phyloP scores from a whole-genome alignment of 208 protist species.

The Trichomonas tenax region DNA sequence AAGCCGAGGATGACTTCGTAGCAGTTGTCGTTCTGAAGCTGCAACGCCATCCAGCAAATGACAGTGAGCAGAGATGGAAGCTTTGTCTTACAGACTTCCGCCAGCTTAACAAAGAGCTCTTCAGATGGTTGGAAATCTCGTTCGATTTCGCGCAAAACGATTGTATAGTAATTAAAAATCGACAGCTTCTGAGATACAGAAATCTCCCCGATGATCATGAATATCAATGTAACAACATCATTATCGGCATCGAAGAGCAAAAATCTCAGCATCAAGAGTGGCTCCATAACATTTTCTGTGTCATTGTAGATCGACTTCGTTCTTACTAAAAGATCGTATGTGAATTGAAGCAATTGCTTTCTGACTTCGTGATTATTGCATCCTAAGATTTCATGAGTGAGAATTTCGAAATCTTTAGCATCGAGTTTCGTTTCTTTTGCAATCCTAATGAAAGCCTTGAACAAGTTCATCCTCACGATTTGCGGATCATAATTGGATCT shows the following conservation, averaged over 20 bases:
- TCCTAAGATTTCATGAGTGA: not conserved
- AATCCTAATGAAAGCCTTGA: not conserved
- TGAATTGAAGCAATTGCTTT: not conserved
- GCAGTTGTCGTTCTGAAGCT: not conserved
- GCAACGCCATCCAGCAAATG: not conserved
- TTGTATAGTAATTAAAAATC: not conserved
- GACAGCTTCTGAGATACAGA: not conserved
- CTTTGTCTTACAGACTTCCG: not conserved
- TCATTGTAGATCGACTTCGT: not conserved
- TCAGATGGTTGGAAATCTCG: not conserved
- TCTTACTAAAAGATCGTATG: not conserved
- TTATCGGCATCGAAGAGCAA: not conserved
- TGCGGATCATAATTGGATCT: not conserved
- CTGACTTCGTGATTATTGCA: not conserved
- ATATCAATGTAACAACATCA: not conserved
- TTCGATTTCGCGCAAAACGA: not conserved
- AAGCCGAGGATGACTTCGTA: not conserved
- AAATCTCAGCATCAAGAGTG: not conserved
- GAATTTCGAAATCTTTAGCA: not conserved
- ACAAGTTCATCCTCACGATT: not conserved
- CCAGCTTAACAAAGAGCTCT: not conserved
- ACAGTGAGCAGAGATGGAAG: not conserved
- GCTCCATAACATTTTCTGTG: not conserved
- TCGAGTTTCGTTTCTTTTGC: not conserved
- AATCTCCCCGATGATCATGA: not conserved